Evolutionary conservation across 257 asterid species (phyloP).

Genomic region (Parsonsia alboflavescens): DNA sequence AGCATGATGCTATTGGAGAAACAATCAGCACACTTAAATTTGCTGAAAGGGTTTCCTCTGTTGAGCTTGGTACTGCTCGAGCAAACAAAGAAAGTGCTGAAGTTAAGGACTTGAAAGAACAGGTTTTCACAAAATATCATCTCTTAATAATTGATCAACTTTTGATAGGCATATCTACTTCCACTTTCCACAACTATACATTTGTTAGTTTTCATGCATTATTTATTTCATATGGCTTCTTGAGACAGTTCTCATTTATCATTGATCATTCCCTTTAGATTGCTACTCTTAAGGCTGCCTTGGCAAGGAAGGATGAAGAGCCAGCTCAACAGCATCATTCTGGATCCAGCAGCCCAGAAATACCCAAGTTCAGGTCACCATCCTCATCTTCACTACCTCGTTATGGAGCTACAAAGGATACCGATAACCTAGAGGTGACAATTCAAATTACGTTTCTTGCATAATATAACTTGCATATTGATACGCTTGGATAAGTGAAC

Average conservation of each 20-base stretch:
- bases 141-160: background rate
- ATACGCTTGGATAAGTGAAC: background rate
- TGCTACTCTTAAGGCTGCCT: conserved; percentile 63
- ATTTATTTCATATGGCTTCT: background rate
- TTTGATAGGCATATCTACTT: background rate
- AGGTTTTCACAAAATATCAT: conserved; percentile 35
- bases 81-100: conserved; percentile 66
- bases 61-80: conserved; percentile 78
- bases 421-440: conserved; percentile 20
- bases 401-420: conserved; percentile 16
- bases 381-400: conserved; percentile 38
- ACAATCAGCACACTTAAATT: conserved; percentile 80
- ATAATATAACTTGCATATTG: background rate
- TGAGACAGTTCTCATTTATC: background rate
- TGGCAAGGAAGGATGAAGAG: conserved; percentile 59
- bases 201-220: background rate
- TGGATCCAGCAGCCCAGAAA: conserved; percentile 50
- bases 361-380: conserved; percentile 28
- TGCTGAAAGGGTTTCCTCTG: conserved; percentile 84
- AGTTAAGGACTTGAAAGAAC: conserved; percentile 73
- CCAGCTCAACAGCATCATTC: conserved; percentile 22
- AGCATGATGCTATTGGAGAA: conserved; percentile 65
- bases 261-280: conserved; percentile 36
- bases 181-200: background rate
- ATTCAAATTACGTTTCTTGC: background rate